Conservation (phyloP, 2,329 filamentous ascomycete genomes). For the Fusarium sp. region DNA sequence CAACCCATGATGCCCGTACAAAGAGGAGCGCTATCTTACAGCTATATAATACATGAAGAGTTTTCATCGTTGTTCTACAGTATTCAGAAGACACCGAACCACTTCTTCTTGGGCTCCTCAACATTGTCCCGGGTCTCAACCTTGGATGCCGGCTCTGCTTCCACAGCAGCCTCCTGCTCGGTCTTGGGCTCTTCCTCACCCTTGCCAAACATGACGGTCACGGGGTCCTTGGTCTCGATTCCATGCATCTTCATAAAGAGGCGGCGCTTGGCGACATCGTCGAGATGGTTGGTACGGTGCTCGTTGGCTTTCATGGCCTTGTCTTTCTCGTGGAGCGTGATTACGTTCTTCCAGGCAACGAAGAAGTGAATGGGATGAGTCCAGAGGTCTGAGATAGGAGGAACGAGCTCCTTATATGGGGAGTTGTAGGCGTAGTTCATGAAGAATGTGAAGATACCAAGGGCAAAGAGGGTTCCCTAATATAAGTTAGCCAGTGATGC, state of each 20-base stretch:
- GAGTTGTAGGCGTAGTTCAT: conserved; percentile 84
- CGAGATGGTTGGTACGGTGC: conserved; percentile 77
- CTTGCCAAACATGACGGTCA: conserved; percentile 60
- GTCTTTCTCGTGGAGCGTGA: conserved; percentile 81
- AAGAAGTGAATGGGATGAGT: conserved; percentile 76
- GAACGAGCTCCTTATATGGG: conserved; percentile 83
- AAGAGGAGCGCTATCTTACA: conserved; percentile 28
- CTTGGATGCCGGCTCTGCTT: conserved; percentile 51
- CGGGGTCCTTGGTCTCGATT: conserved; percentile 71
- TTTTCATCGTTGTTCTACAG: conserved; percentile 18
- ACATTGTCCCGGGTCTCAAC: conserved; percentile 47
- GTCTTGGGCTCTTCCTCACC: conserved; percentile 52
- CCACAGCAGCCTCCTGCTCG: conserved; percentile 51
- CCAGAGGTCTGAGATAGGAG: conserved; percentile 75
- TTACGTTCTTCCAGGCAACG: conserved; percentile 75
- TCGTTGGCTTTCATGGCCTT: conserved; percentile 76
- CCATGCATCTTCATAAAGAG: conserved; percentile 90
- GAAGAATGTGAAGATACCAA: conserved; percentile 79
- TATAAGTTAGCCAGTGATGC: conserved; percentile 8
- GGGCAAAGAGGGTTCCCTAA: conserved; percentile 73
- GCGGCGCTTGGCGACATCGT: conserved; percentile 88
- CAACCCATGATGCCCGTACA: conserved; percentile 28
- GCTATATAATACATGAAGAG: conserved; percentile 37
- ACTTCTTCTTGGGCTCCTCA: conserved; percentile 72
- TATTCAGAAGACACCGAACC: conserved; percentile 81